These are phyloP conservation scores for Prunella vulgaris DNA, from an alignment of 257 asterid species.

Conservation along the genomic window DNA sequence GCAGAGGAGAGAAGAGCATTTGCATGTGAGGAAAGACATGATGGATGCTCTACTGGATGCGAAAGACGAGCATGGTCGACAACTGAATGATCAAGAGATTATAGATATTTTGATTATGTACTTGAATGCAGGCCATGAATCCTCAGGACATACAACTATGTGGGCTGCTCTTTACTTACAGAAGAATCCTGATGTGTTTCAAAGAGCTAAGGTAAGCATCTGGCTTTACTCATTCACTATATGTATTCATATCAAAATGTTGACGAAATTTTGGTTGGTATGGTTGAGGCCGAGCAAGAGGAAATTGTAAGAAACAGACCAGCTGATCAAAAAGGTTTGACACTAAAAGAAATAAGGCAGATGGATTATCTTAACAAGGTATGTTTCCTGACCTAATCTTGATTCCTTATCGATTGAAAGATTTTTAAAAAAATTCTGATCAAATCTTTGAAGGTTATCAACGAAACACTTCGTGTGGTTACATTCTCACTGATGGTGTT, in stretches of 20 bases:
- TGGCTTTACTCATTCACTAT: neutral
- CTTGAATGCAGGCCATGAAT: conserved; percentile 93
- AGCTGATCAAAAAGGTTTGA: conserved; percentile 51
- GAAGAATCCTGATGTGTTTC: conserved; percentile 47
- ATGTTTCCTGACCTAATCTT: neutral
- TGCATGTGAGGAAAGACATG: conserved; percentile 52
- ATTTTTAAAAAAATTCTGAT: neutral
- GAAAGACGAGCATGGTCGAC: conserved; percentile 58
- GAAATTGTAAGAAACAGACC: conserved; percentile 59
- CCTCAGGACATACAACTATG: conserved; percentile 81
- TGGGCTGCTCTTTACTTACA: conserved; percentile 76
- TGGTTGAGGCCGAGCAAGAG: conserved; percentile 75
- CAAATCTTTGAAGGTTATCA: conserved; percentile 50
- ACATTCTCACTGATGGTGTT: conserved; percentile 78
- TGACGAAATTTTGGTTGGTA: neutral
- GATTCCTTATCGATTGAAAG: neutral
- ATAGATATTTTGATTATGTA: conserved; percentile 82
- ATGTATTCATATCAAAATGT: neutral
- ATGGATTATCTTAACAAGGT: conserved; percentile 87
- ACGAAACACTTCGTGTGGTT: conserved; percentile 81
- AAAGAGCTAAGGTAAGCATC: conserved; percentile 58
- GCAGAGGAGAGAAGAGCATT: conserved; percentile 16
- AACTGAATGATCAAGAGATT: conserved; percentile 63
- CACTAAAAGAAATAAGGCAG: conserved; percentile 52
- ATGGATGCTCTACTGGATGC: conserved; percentile 64